A percentile compares a stretch with the other conserved stretches of the same genome.
phyloP scores from a whole-genome alignment of 2,329 filamentous ascomycete genomes.

The Colletotrichum sp. region DNA sequence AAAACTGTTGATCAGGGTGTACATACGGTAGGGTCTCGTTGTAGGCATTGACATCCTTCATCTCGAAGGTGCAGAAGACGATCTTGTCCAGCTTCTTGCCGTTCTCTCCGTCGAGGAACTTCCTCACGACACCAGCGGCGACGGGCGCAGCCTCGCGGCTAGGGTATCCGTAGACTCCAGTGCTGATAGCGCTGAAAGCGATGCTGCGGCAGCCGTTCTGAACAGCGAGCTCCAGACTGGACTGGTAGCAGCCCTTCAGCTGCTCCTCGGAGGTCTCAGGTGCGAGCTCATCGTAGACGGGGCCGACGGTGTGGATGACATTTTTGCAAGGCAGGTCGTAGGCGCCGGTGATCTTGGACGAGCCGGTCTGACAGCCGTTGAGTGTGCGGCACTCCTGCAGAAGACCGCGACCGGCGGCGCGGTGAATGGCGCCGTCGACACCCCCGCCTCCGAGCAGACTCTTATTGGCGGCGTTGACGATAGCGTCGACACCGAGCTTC shows the following conservation, averaged over 20 bases:
- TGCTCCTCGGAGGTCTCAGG: constrained; percentile 50
- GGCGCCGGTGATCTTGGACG: constrained; percentile 81
- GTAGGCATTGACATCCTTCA: constrained; percentile 80
- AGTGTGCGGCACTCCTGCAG: constrained; percentile 74
- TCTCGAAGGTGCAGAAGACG: constrained; percentile 84
- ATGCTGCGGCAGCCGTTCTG: constrained; percentile 70
- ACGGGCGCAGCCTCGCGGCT: constrained; percentile 73
- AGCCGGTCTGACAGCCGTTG: constrained; percentile 75
- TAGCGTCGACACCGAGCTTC: constrained; percentile 75
- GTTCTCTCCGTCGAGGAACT: constrained; percentile 55
- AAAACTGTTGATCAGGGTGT: rapidly evolving
- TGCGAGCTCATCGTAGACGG: constrained; percentile 65
- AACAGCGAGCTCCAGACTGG: constrained; percentile 75
- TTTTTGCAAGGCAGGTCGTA: constrained; percentile 78
- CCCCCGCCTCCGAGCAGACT: constrained; percentile 86
- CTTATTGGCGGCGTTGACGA: constrained; percentile 91
- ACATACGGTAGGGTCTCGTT: constrained; percentile 75
- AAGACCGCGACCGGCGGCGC: constrained; percentile 75
- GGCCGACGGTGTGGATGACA: constrained; percentile 91
- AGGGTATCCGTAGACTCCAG: constrained; percentile 90
- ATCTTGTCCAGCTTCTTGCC: constrained; percentile 69
- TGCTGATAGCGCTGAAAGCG: constrained; percentile 86
- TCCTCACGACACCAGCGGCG: constrained; percentile 65
- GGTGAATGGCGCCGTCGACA: constrained; percentile 87
- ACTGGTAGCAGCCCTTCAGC: constrained; percentile 70